These are phyloP conservation scores for Penicillium turbatum DNA, from an alignment of 495 filamentous ascomycete species.

Conservation along the genomic window DNA sequence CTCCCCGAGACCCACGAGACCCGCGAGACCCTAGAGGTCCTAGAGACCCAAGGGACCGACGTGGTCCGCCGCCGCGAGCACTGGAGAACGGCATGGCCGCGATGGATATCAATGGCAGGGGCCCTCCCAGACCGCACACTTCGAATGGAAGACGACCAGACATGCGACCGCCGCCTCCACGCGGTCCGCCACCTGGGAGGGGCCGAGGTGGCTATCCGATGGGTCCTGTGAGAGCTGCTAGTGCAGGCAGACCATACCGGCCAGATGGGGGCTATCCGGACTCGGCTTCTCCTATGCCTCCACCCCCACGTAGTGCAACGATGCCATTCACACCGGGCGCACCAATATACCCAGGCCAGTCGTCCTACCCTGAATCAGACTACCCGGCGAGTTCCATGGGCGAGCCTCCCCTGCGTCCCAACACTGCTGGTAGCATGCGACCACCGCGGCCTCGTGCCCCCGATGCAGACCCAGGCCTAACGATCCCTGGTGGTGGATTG, in stretches of 20 bases:
- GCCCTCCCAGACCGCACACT: conserved; percentile 36
- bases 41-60: conserved; percentile 21
- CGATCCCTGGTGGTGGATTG: conserved; percentile 5
- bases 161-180: conserved; percentile 27
- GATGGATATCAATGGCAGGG: conserved; percentile 52
- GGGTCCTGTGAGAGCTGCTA: conserved; percentile 26
- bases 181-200: conserved; percentile 21
- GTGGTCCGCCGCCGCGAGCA: conserved; percentile 23
- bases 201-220: conserved; percentile 23
- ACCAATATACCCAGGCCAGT: conserved; percentile 31
- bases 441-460: conserved; percentile 10
- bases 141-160: conserved; percentile 33
- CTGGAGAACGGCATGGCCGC: conserved; percentile 53
- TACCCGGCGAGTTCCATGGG: conserved; percentile 15
- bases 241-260: conserved; percentile 26
- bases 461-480: conserved; percentile 15
- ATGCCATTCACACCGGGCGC: conserved; percentile 25
- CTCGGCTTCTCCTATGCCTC: conserved; percentile 28
- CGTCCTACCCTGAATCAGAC: conserved; percentile 31
- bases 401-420: conserved; percentile 23
- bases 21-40: conserved; percentile 22
- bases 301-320: conserved; percentile 36
- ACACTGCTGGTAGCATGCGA: conserved; percentile 26
- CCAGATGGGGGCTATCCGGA: conserved; percentile 29
- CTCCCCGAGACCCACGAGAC: conserved; percentile 13